Conservation (phyloP, 345 rosid species). For the Nasturtium officinale region DNA sequence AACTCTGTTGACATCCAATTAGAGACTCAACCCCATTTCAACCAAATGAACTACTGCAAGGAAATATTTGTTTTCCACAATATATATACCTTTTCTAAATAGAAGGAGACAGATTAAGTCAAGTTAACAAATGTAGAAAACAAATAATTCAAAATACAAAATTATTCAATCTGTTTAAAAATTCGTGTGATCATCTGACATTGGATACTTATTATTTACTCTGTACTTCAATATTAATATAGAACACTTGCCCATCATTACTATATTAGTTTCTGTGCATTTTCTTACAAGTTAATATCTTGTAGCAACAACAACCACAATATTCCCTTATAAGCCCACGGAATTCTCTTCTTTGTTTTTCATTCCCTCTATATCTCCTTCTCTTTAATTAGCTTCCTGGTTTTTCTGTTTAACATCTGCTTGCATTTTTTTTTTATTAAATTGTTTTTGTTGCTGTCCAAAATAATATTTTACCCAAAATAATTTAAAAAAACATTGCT, state of each 20-base stretch:
- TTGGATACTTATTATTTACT: constrained; percentile 8
- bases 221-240: not conserved
- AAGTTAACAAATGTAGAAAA: too few species aligned
- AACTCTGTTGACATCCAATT: not conserved
- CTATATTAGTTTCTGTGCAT: constrained; percentile 2
- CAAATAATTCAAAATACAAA: too few species aligned
- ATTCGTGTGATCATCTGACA: constrained; percentile 25
- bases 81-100: too few species aligned
- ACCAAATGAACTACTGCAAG: not conserved
- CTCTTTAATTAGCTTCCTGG: too few species aligned
- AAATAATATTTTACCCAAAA: too few species aligned
- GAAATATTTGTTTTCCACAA: too few species aligned
- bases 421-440: too few species aligned
- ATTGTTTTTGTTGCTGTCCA: too few species aligned
- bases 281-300: constrained; percentile 3
- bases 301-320: not conserved
- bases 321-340: not conserved
- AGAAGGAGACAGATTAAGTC: too few species aligned
- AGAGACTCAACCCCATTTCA: not conserved
- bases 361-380: too few species aligned
- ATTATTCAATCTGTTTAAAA: not conserved
- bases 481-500: too few species aligned
- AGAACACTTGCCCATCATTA: constrained; percentile 16
- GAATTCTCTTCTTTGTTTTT: not conserved
- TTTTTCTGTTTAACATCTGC: too few species aligned